phyloP scores from a whole-genome alignment of 768 basidiomycete species.

The Trametes coccinea region DNA sequence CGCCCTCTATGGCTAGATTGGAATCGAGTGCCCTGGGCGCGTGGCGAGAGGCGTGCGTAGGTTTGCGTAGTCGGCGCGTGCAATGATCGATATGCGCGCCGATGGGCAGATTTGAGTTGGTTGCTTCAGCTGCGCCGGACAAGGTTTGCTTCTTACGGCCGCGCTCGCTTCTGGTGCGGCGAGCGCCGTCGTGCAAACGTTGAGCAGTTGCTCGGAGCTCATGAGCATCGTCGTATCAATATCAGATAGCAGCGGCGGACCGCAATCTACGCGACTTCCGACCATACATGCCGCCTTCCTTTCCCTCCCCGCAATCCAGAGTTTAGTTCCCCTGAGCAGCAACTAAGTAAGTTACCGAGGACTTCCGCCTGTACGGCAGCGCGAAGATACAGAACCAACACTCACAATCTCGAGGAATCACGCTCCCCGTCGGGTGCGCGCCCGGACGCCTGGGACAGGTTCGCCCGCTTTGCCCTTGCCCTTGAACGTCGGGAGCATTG shows the following conservation, averaged over 20 bases:
- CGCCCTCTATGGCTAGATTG: slow-evolving; percentile 11
- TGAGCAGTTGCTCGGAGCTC: not conserved
- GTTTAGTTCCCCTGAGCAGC: slow-evolving; percentile 3
- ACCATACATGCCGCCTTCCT: slow-evolving; percentile 2
- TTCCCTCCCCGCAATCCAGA: not conserved
- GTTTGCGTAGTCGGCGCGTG: slow-evolving; percentile 1
- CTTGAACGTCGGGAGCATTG: slow-evolving; percentile 17
- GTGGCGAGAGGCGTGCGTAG: not conserved
- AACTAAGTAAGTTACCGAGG: slow-evolving; percentile 12
- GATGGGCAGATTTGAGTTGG: slow-evolving; percentile 8
- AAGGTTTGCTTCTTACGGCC: not conserved
- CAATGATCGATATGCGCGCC: slow-evolving; percentile 4
- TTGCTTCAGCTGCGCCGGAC: not conserved
- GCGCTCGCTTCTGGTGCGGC: not conserved
- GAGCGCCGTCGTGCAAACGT: not conserved
- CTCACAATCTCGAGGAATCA: slow-evolving; percentile 7
- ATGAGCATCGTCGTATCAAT: not conserved
- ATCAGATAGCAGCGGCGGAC: slow-evolving; percentile 5
- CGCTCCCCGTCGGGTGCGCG: slow-evolving; percentile 10
- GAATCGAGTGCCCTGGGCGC: slow-evolving; percentile 9
- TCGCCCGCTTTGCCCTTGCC: slow-evolving; percentile 10
- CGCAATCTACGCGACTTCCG: slow-evolving; percentile 1
- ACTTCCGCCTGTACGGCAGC: slow-evolving; percentile 15
- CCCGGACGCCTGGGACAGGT: slow-evolving; percentile 1
- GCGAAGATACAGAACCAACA: not conserved